Evolutionary conservation across 2,329 filamentous ascomycete species (phyloP).

Genomic region (Aspergillus novofumigatus): DNA sequence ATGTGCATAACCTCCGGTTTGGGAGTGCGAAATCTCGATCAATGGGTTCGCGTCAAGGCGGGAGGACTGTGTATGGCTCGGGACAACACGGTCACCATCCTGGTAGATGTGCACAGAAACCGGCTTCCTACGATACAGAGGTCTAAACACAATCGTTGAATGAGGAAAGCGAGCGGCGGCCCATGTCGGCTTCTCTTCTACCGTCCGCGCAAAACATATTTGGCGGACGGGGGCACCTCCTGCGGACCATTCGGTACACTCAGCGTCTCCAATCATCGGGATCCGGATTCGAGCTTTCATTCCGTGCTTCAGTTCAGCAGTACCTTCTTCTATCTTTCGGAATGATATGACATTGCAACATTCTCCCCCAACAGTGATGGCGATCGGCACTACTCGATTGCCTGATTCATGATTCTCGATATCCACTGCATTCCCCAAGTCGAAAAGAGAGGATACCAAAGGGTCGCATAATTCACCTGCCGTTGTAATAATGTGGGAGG

Average conservation of each 20-base stretch:
- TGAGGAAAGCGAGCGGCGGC: conserved; percentile 49
- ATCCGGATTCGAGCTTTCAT: conserved; percentile 30
- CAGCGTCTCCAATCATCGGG: conserved; percentile 39
- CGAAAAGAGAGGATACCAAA: conserved; percentile 41
- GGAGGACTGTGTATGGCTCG: conserved; percentile 28
- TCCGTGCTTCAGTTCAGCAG: conserved; percentile 17
- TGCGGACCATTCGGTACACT: conserved; percentile 47
- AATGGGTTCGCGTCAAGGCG: conserved; percentile 47
- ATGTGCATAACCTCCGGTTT: conserved; percentile 47
- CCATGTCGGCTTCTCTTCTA: conserved; percentile 40
- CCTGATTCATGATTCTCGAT: conserved; percentile 24
- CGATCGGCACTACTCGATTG: conserved; percentile 31
- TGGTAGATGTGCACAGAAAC: conserved; percentile 18
- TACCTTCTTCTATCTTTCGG: conserved; percentile 30
- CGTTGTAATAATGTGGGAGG: conserved; percentile 30
- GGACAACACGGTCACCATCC: conserved; percentile 9
- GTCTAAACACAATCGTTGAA: conserved; percentile 48
- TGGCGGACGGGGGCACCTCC: conserved; percentile 51
- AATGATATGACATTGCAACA: conserved; percentile 48
- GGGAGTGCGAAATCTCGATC: conserved; percentile 37
- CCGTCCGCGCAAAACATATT: conserved; percentile 47
- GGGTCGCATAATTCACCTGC: conserved; percentile 32
- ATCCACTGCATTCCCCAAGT: conserved; percentile 47
- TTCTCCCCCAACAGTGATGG: conserved; percentile 39
- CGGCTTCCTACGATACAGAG: conserved; percentile 31